Base-by-base conservation (phyloP, 2,329 filamentous ascomycete genomes). In the Fusarium dlaminii region DNA sequence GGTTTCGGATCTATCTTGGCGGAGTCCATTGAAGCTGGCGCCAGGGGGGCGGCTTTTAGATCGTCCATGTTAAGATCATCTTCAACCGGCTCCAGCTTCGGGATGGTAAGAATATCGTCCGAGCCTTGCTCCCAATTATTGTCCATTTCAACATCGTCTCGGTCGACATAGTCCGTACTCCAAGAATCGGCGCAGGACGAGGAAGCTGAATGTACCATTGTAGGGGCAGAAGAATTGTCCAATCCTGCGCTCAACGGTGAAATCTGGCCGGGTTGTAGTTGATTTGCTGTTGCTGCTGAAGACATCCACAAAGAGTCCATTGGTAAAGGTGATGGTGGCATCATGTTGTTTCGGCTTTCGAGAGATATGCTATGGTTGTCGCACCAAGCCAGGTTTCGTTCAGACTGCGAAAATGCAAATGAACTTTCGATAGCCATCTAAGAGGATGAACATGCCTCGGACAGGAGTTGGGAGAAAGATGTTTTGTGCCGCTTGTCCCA, bases 11-110 rank as follows among this genome's bases (percentile, higher is more conserved):
- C 70, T 48, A 68, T 72, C 34, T 67, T 72, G 18, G 76, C 68
- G n/a, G 73, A 40, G 18, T 77, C 77, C 24, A 72, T 66, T 36
- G 70, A 65, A 22, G 66, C 62, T 30, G 78, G 72, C 27, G 75
- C 67, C 29, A 76, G 68, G 22, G 80, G 81, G 32, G 80, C 86
- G 62, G 85, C 83, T 74, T 87, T 86, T 34, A 91, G 78, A 34
- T 89, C 85, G 54, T 86, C 83, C 71, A 91, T 83, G 55, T 86
- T 84, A 67, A 90, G 84, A 65, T 87, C 86, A 66, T 91, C 87
- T 54, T 91, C 89, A 54, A 84, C 68, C 5, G 89, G 88, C 74
- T 91, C 90, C 17, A 88, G 75, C 78, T 91, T 91, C 13, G 88
- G 87, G 13, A 87, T 80, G 20, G 86, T 77, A 51, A 87, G 74